Evolutionary conservation across 371 early-diverging fungal genomes (phyloP).

Genomic region (Syncephalastrum contaminatum): DNA sequence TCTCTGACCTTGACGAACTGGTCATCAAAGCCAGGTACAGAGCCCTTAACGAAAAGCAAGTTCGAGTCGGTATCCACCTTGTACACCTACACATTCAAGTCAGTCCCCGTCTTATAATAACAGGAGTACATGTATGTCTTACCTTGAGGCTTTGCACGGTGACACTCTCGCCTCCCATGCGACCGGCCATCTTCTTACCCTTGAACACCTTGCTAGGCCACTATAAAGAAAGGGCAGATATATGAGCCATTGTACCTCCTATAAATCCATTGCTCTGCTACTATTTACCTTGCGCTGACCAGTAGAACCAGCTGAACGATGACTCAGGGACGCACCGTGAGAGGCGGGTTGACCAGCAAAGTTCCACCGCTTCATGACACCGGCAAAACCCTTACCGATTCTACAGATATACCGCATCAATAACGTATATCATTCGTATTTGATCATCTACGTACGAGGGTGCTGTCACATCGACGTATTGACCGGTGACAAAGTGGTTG

Average conservation of each 20-base stretch:
- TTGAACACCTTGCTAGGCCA: constrained; percentile 91
- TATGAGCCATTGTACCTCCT: neutral
- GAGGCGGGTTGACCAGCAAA: constrained; percentile 92
- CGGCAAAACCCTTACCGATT: constrained; percentile 95
- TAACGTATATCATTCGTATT: neutral
- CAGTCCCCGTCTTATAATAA: neutral
- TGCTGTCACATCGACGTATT: constrained; percentile 90
- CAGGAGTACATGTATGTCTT: neutral
- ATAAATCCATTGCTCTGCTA: neutral
- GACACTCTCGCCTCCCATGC: constrained; percentile 85
- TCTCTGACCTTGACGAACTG: constrained; percentile 85
- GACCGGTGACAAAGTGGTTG: constrained; percentile 92
- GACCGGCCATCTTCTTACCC: constrained; percentile 98
- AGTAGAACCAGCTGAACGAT: constrained; percentile 93
- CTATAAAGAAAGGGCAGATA: constrained; percentile 20
- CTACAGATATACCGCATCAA: constrained; percentile 30
- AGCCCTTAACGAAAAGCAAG: constrained; percentile 88
- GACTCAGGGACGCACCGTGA: constrained; percentile 92
- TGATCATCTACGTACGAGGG: constrained; percentile 64
- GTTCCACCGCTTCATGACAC: constrained; percentile 96
- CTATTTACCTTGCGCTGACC: constrained; percentile 78
- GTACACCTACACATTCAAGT: constrained; percentile 49
- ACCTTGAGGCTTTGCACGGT: constrained; percentile 85
- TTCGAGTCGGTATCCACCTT: constrained; percentile 88
- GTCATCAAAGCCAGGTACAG: constrained; percentile 88